phyloP scores from a whole-genome alignment of 2,329 filamentous ascomycete genomes.

The Colletotrichum sojae region DNA sequence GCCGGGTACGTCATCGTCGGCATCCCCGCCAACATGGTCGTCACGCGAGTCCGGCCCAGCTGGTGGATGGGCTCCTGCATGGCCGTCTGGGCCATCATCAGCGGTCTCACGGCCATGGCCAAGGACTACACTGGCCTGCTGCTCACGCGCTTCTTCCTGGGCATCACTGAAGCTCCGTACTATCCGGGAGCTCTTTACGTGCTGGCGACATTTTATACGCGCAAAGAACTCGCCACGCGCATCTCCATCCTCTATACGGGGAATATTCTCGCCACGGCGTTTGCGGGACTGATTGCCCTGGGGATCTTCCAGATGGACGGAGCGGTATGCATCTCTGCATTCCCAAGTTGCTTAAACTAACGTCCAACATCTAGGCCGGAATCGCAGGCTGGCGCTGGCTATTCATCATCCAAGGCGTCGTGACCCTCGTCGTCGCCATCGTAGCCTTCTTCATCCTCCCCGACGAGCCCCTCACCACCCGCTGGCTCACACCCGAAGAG shows the following conservation, averaged over 20 bases:
- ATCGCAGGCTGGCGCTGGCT: conserved; percentile 82
- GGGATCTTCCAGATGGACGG: conserved; percentile 49
- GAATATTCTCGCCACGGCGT: conserved; percentile 46
- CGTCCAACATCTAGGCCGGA: not conserved
- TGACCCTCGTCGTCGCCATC: conserved; percentile 40
- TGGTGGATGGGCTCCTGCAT: conserved; percentile 37
- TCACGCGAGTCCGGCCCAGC: conserved; percentile 34
- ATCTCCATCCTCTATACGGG: conserved; percentile 49
- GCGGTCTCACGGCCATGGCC: conserved; percentile 47
- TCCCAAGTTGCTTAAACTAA: too few species aligned
- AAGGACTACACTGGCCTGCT: conserved; percentile 46
- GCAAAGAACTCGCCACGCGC: conserved; percentile 47
- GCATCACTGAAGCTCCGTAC: conserved; percentile 46
- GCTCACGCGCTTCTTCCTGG: conserved; percentile 44
- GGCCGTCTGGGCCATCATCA: conserved; percentile 47
- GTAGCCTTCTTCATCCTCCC: conserved; percentile 41
- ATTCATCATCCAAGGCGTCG: conserved; percentile 80
- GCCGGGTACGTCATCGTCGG: conserved; percentile 49
- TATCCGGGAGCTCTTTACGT: conserved; percentile 49
- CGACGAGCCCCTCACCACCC: conserved; percentile 53
- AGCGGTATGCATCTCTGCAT: conserved; percentile 41
- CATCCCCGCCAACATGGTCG: conserved; percentile 43
- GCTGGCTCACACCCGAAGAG: conserved; percentile 53
- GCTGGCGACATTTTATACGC: conserved; percentile 50
- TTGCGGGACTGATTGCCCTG: conserved; percentile 47